Percentiles rank a stretch among this genome's conserved stretches.
Conservation (phyloP, 2,329 filamentous ascomycete species). For the Paraconiothyrium sp. region DNA sequence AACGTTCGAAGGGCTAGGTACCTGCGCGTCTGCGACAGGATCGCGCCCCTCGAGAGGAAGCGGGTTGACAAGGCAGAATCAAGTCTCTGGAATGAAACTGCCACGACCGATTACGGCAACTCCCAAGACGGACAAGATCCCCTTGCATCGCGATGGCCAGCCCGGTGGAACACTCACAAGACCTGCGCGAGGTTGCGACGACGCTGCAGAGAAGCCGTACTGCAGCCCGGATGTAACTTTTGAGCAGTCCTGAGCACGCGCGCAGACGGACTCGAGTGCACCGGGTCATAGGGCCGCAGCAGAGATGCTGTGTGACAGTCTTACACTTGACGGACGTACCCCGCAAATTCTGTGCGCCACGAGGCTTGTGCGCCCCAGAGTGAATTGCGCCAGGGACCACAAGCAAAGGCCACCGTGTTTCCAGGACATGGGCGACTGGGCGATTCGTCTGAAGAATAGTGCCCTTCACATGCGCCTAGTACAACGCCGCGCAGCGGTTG, state of each 20-base stretch:
- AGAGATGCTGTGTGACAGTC: slow-evolving; percentile 30
- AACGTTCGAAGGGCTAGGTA: slow-evolving; percentile 3
- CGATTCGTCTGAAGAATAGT: slow-evolving; percentile 18
- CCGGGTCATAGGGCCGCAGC: slow-evolving; percentile 33
- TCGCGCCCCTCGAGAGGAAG: neutral
- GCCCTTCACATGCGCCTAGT: slow-evolving; percentile 39
- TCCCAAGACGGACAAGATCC: slow-evolving; percentile 15
- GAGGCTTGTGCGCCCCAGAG: slow-evolving; percentile 9
- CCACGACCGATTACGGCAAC: slow-evolving; percentile 17
- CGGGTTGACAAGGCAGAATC: slow-evolving; percentile 9
- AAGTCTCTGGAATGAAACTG: slow-evolving; percentile 4
- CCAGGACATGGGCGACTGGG: slow-evolving; percentile 15
- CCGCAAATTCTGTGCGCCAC: slow-evolving; percentile 27
- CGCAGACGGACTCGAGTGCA: slow-evolving; percentile 28
- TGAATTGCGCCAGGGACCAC: slow-evolving; percentile 11
- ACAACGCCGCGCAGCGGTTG: slow-evolving; percentile 30
- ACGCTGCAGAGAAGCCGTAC: slow-evolving; percentile 17
- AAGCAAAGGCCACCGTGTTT: slow-evolving; percentile 17
- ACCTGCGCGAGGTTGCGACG: slow-evolving; percentile 25
- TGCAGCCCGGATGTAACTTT: slow-evolving; percentile 22
- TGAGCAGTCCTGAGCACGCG: slow-evolving; percentile 34
- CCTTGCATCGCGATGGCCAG: slow-evolving; percentile 17
- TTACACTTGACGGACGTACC: slow-evolving; percentile 19
- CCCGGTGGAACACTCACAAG: slow-evolving; percentile 36
- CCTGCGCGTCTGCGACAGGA: slow-evolving; percentile 5